phyloP scores from a whole-genome alignment of 129 eudicot species.

The Heracleum sosnowskyi region DNA sequence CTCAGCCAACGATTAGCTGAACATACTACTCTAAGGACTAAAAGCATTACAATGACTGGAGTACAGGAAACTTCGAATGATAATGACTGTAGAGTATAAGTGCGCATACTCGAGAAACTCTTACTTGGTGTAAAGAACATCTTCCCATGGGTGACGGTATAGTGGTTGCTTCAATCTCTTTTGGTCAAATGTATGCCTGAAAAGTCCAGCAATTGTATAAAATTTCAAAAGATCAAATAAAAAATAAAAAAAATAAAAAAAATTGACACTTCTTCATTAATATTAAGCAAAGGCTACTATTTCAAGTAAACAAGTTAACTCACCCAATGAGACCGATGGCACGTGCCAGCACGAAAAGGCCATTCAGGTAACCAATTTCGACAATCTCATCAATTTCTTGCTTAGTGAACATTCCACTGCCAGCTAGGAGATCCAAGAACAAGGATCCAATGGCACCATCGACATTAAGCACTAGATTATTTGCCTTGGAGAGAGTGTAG shows the following conservation, averaged over 20 bases:
- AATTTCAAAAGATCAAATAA: background rate
- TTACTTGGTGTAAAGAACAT: conserved; percentile 97
- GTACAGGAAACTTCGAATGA: conserved; percentile 18
- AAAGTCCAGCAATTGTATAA: conserved; percentile 6
- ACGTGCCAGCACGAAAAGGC: conserved; percentile 96
- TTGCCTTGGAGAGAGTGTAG: conserved; percentile 91
- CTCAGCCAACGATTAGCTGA: background rate
- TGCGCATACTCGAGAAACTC: conserved; percentile 2
- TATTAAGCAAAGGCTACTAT: background rate
- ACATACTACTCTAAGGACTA: conserved; percentile 7
- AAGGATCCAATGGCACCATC: conserved; percentile 99
- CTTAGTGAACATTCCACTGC: conserved; percentile 94
- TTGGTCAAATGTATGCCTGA: conserved; percentile 96
- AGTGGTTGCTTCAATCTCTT: conserved; percentile 99
- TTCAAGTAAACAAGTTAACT: conserved; percentile 15
- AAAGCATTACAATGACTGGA: conserved; percentile 21
- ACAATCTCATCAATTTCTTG: conserved; percentile 96
- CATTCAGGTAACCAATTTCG: conserved; percentile 87
- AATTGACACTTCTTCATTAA: background rate
- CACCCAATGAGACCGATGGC: conserved; percentile 98
- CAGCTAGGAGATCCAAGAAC: conserved; percentile 93
- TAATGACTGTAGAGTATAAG: background rate
- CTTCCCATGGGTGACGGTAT: conserved; percentile 99
- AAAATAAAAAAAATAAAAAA: too few species aligned
- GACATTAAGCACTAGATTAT: conserved; percentile 84